Conservation (phyloP, 495 filamentous ascomycete species). For the Penicillium taxi region DNA sequence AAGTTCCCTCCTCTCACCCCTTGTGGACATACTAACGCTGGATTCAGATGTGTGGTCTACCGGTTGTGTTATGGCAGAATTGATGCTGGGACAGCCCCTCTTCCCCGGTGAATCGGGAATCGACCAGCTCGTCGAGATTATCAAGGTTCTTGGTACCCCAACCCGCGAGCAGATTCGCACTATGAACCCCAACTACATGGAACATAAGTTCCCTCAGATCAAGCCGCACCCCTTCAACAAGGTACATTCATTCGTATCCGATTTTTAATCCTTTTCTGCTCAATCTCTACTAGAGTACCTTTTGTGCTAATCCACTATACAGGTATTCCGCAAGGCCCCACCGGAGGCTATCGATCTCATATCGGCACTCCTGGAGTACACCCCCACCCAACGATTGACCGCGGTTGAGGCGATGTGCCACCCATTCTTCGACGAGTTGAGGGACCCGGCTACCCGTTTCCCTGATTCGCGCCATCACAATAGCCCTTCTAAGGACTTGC, state of each 20-base stretch:
- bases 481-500: slow-evolving; percentile 68
- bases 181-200: slow-evolving; percentile 99
- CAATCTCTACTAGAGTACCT: not conserved
- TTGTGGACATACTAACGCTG: slow-evolving; percentile 9
- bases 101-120: slow-evolving; percentile 99
- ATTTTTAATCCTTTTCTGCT: not conserved
- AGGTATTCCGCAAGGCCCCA: slow-evolving; percentile 94
- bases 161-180: slow-evolving; percentile 98
- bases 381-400: slow-evolving; percentile 87
- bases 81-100: slow-evolving; percentile 97
- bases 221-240: slow-evolving; percentile 99
- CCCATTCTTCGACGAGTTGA: slow-evolving; percentile 95
- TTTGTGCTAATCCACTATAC: slow-evolving; percentile 16
- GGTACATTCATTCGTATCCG: slow-evolving; percentile 36
- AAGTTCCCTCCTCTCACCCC: slow-evolving; percentile 5
- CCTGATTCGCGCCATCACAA: slow-evolving; percentile 89
- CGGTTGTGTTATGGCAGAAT: slow-evolving; percentile 96
- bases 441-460: slow-evolving; percentile 77
- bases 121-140: slow-evolving; percentile 97
- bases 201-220: slow-evolving; percentile 99
- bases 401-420: slow-evolving; percentile 97
- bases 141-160: slow-evolving; percentile 96
- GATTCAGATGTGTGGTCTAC: slow-evolving; percentile 94
- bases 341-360: slow-evolving; percentile 91
- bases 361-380: slow-evolving; percentile 89